Evolutionary conservation across 192 early-diverging fungal species (phyloP), one percentile per base, ranked within the genome.

Genomic region (Coemansia sp.): DNA sequence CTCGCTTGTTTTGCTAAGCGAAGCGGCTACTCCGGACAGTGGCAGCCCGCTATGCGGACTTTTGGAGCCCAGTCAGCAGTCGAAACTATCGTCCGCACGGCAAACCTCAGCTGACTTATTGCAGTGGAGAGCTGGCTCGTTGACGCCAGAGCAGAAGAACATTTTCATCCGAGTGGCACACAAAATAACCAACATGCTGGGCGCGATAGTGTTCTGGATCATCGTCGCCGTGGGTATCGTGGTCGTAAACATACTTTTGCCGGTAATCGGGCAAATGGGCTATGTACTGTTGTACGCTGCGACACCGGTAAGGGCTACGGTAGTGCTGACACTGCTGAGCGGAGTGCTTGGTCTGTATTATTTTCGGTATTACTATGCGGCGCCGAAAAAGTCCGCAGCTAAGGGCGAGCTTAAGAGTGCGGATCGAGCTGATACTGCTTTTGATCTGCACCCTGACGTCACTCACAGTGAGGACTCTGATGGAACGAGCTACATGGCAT

Each of bases 391-490:
- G 64, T 61, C 68, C 13, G n/a, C 66, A 16, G 41, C 18, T 24
- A 67, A 74, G 20, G 62, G 66, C 36, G 69, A 68, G 7, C 49
- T 49, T 36, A 70, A 74, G 15, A 47, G n/a, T 3, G 60, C 44
- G 9, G 62, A 63, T 39, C 74, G 68, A 4, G 46, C 46, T 13
- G 77, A 57, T 15, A 24, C 61, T n/a, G 57, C 68, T 0, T 84
- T 80, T 63, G 82, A 84, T 69, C 58, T 84, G 36, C 82, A 80
- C 29, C 82, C 82, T 7, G 82, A 84, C 22, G 76, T 75, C 22
- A 40, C 61, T 22, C 61, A 71, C 55, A 57, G 47, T 53, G 81
- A 83, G n/a, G 81, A 76, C 5, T 18, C 47, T 10, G 81, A 83
- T 18, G 73, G 68, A 3, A 6, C 70, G 12, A 73, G 67, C 53